Percentiles rank a stretch among this genome's conserved stretches.
Evolutionary conservation across 1,139 yeast genomes (phyloP).

Genomic region (Pichia sp.): DNA sequence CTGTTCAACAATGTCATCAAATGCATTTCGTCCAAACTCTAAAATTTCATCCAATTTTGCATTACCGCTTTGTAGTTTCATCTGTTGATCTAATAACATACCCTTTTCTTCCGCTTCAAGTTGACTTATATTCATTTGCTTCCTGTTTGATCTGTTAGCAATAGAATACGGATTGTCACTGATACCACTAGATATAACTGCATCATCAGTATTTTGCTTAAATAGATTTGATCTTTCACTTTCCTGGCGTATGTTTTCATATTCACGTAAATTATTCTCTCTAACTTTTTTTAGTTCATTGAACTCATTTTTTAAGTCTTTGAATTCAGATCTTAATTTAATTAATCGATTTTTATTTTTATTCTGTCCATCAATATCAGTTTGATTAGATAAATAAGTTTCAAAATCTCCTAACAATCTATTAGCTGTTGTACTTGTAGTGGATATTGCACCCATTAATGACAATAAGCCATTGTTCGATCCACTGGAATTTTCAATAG

Average conservation of each 20-base stretch:
- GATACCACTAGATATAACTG: constrained; percentile 38
- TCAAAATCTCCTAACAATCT: constrained; percentile 76
- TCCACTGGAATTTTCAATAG: constrained; percentile 13
- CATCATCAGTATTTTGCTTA: constrained; percentile 28
- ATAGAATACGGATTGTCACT: constrained; percentile 60
- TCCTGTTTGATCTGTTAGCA: constrained; percentile 29
- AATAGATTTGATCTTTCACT: constrained; percentile 31
- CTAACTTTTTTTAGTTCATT: constrained; percentile 57
- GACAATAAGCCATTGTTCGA: constrained; percentile 55
- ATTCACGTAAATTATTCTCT: constrained; percentile 38
- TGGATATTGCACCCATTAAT: constrained; percentile 66
- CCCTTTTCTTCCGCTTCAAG: constrained; percentile 25
- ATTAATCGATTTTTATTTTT: constrained; percentile 60
- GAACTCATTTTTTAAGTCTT: constrained; percentile 51
- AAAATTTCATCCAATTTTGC: constrained; percentile 82
- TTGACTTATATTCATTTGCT: constrained; percentile 32
- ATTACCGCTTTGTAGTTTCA: constrained; percentile 62
- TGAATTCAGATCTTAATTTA: constrained; percentile 55
- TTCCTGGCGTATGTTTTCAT: constrained; percentile 13
- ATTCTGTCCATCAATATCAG: constrained; percentile 46
- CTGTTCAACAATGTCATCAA: constrained; percentile 83
- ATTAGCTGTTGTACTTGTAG: constrained; percentile 67
- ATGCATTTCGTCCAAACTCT: constrained; percentile 81
- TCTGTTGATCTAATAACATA: constrained; percentile 57
- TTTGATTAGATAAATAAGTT: constrained; percentile 55